phyloP scores from a whole-genome alignment of 768 basidiomycete genomes.

The Collybiopsis confluens region DNA sequence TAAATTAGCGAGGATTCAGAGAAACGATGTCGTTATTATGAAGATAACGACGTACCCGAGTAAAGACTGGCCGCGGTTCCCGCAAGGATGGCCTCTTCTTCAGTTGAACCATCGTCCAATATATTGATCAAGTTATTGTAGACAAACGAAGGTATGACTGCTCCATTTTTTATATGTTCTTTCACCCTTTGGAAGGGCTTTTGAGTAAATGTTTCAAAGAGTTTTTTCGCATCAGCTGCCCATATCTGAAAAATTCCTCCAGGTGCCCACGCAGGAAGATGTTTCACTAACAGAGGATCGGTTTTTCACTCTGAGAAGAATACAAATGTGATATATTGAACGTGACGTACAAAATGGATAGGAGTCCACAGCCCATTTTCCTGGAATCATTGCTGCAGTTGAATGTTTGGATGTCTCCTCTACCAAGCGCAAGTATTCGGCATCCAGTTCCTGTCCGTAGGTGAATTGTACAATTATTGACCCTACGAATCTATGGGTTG shows the following conservation, averaged over 20 bases:
- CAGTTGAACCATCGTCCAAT: too few species aligned
- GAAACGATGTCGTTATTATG: too few species aligned
- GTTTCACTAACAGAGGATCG: not conserved
- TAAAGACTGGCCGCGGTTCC: too few species aligned
- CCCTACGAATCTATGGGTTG: not conserved
- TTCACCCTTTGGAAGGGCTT: not conserved
- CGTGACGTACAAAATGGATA: not conserved
- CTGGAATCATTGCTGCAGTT: not conserved
- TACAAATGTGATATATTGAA: not conserved
- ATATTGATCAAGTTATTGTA: too few species aligned
- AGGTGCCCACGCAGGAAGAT: not conserved
- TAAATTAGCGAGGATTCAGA: too few species aligned
- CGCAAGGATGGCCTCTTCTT: too few species aligned
- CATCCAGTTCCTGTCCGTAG: not conserved
- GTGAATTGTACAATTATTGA: not conserved
- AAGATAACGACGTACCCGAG: too few species aligned
- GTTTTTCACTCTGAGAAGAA: not conserved
- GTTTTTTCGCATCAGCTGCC: not conserved
- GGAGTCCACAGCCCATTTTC: not conserved
- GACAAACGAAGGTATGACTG: not conserved
- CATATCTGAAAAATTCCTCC: not conserved
- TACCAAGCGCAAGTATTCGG: not conserved
- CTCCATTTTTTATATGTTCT: not conserved
- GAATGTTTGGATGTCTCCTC: not conserved
- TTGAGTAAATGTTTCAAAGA: not conserved